phyloP scores from a whole-genome alignment of 768 basidiomycete genomes.

The Suillus spraguei region DNA sequence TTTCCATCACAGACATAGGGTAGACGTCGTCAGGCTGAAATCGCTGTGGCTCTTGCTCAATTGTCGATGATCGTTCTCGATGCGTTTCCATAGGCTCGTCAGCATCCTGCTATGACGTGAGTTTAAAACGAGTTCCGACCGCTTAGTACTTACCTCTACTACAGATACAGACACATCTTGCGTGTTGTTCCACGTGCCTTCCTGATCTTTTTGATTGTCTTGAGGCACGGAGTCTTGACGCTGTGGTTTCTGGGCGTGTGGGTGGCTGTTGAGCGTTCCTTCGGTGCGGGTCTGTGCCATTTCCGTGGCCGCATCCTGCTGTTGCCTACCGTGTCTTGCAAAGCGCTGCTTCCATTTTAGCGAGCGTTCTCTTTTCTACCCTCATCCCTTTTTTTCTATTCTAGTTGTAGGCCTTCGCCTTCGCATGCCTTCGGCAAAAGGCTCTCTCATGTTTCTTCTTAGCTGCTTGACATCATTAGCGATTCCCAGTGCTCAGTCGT shows the following conservation, averaged over 20 bases:
- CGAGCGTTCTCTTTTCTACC: constrained; percentile 15
- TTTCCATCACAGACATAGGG: constrained; percentile 5
- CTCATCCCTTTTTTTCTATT: constrained; percentile 9
- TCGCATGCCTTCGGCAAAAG: background rate
- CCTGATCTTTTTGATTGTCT: background rate
- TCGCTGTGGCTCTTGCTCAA: background rate
- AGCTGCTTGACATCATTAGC: background rate
- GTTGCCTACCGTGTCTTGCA: too few relatives aligned
- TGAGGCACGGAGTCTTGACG: background rate
- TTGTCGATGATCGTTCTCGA: background rate
- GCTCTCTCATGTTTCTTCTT: background rate
- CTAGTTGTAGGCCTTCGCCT: constrained; percentile 6
- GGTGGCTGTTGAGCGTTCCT: background rate
- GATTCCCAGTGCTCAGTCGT: background rate
- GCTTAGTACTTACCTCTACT: background rate
- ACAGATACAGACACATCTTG: background rate
- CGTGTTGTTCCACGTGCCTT: background rate
- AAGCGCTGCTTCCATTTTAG: constrained; percentile 15
- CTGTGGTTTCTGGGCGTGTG: background rate
- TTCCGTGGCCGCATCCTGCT: background rate
- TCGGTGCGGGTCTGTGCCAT: background rate
- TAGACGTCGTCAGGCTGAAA: background rate
- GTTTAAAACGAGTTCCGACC: background rate
- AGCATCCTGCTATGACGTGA: background rate
- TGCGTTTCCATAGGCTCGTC: background rate